Evolutionary conservation across 805 yeast species (phyloP).

Genomic region (Jamesozyma lodderae): DNA sequence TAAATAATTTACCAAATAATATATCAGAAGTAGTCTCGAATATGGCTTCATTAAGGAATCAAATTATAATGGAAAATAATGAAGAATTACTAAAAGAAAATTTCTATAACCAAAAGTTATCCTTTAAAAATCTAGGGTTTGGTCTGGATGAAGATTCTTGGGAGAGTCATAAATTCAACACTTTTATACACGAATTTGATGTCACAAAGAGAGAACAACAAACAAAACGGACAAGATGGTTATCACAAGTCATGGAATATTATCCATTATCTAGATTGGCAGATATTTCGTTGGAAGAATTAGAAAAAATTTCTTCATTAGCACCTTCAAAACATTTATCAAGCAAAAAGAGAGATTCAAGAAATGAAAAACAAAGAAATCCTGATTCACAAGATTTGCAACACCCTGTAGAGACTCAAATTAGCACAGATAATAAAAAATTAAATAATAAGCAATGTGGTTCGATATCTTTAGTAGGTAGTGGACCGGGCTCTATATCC

Average conservation of each 20-base stretch:
- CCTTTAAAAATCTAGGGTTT: conserved; percentile 24
- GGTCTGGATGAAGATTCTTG: conserved; percentile 60
- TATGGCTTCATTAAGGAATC: conserved; percentile 56
- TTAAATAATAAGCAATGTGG: conserved; percentile 41
- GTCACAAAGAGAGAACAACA: conserved; percentile 44
- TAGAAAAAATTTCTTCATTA: conserved; percentile 6
- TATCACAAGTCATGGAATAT: conserved; percentile 84
- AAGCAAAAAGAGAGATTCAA: neutral
- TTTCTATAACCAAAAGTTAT: conserved; percentile 12
- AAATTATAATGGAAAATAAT: conserved; percentile 45
- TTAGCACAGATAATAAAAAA: neutral
- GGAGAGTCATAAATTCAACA: conserved; percentile 50
- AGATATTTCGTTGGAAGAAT: conserved; percentile 41
- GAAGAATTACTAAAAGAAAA: conserved; percentile 22
- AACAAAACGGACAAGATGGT: conserved; percentile 66
- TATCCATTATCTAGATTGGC: conserved; percentile 66
- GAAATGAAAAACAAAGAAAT: neutral
- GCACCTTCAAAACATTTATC: conserved; percentile 1
- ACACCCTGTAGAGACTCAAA: neutral
- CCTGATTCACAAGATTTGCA: neutral
- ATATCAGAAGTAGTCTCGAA: conserved; percentile 60
- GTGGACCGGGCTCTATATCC: conserved; percentile 88
- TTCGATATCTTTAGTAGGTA: conserved; percentile 72
- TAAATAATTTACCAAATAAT: conserved; percentile 54
- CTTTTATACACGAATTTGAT: conserved; percentile 50